A percentile compares a stretch with the other conserved stretches of the same genome.
Evolutionary conservation across 768 basidiomycete species (phyloP).

Genomic region (Sporobolomyces pararoseus): DNA sequence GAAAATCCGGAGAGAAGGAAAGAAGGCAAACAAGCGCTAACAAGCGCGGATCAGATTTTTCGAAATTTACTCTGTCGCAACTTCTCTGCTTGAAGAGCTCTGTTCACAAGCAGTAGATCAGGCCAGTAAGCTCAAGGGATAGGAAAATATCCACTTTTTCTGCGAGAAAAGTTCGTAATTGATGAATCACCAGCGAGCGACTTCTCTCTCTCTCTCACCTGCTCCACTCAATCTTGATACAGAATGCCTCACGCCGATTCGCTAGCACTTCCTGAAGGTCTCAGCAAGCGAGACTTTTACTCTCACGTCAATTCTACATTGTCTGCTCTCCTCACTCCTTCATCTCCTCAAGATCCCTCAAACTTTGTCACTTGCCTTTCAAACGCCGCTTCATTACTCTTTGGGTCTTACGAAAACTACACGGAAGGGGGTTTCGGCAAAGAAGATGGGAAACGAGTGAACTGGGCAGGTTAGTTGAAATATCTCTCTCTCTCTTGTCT

Average conservation of each 20-base stretch:
- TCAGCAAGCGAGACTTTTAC: conserved; percentile 73
- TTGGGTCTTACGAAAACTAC: conserved; percentile 69
- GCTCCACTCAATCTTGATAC: not conserved
- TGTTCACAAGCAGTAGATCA: too few relatives aligned
- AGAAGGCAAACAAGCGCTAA: too few relatives aligned
- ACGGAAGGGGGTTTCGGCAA: conserved; percentile 58
- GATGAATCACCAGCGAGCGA: too few relatives aligned
- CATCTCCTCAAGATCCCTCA: conserved; percentile 19
- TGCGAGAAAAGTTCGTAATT: too few relatives aligned
- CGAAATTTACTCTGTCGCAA: too few relatives aligned
- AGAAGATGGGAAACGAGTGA: conserved; percentile 60
- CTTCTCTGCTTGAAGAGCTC: too few relatives aligned
- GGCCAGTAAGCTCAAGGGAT: too few relatives aligned
- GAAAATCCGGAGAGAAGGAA: too few relatives aligned
- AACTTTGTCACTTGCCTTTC: conserved; percentile 76
- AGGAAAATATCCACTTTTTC: too few relatives aligned
- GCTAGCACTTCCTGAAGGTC: not conserved
- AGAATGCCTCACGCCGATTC: conserved; percentile 33
- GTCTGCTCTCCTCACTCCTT: conserved; percentile 51
- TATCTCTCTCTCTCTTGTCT: not conserved
- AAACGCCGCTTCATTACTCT: conserved; percentile 76
- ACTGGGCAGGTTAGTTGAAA: conserved; percentile 74
- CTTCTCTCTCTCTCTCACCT: not conserved
- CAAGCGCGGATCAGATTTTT: too few relatives aligned
- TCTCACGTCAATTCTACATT: conserved; percentile 66